A percentile compares a stretch with the other conserved stretches of the same genome.
Evolutionary conservation across 305 asterid genomes (phyloP).

Genomic region (Nicotiana rustica): DNA sequence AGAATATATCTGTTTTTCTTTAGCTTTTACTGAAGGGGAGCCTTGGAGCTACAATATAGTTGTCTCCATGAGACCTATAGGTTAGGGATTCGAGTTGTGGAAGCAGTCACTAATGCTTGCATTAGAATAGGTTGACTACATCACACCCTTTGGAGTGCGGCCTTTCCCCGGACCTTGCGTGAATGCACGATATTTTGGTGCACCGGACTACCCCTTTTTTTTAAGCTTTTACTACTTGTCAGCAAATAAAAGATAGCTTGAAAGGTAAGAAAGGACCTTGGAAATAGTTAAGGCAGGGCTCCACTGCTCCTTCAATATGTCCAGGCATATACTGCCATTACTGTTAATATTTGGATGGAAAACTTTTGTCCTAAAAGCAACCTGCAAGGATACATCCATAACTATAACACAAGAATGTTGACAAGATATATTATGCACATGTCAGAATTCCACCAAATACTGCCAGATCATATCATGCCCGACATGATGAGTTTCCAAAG

Average conservation of each 20-base stretch:
- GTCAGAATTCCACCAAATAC: slow-evolving; percentile 18
- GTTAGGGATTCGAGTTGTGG: too few relatives aligned
- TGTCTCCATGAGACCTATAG: too few relatives aligned
- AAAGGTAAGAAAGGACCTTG: slow-evolving; percentile 49
- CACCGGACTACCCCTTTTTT: background rate
- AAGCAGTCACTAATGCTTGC: too few relatives aligned
- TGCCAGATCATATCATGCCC: slow-evolving; percentile 9
- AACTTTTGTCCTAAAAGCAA: slow-evolving; percentile 47
- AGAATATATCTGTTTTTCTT: background rate
- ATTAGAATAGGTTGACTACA: too few relatives aligned
- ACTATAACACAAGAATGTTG: background rate
- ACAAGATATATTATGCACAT: background rate
- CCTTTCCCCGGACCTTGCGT: too few relatives aligned
- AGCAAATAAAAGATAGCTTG: background rate
- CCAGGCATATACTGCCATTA: slow-evolving; percentile 74
- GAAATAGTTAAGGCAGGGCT: slow-evolving; percentile 78
- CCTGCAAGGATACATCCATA: slow-evolving; percentile 35
- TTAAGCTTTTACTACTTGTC: background rate
- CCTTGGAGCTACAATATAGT: too few relatives aligned
- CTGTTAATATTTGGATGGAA: slow-evolving; percentile 73
- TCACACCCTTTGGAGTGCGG: too few relatives aligned
- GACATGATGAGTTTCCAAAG: slow-evolving; percentile 6
- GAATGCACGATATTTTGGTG: too few relatives aligned
- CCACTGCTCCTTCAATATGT: slow-evolving; percentile 77
- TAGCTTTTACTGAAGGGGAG: too few relatives aligned